Percentiles rank a stretch among this genome's conserved stretches.
Evolutionary conservation across 495 filamentous ascomycete genomes (phyloP).

Genomic region (Chaetomium fimeti): DNA sequence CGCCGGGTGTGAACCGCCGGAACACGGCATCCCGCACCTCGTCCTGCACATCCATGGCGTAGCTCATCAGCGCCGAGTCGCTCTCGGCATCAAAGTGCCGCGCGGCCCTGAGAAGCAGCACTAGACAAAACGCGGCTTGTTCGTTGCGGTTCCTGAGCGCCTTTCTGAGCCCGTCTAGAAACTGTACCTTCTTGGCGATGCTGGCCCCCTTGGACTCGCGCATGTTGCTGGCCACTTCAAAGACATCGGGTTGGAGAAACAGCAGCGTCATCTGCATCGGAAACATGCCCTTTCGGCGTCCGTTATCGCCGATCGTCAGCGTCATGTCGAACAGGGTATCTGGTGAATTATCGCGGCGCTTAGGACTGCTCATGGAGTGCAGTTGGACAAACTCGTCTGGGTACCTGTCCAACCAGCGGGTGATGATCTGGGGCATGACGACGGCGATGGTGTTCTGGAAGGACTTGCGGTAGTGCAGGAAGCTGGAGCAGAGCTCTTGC

Average conservation of each 20-base stretch:
- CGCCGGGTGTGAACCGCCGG: conserved; percentile 47
- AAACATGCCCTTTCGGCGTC: conserved; percentile 53
- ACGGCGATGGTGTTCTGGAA: conserved; percentile 62
- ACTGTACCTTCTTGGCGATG: conserved; percentile 61
- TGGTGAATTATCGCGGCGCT: conserved; percentile 58
- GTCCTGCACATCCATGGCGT: conserved; percentile 64
- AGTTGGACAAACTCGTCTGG: conserved; percentile 61
- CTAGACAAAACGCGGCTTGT: conserved; percentile 60
- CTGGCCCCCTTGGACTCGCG: conserved; percentile 56
- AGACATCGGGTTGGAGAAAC: conserved; percentile 62
- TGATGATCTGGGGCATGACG: conserved; percentile 57
- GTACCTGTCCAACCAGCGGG: conserved; percentile 61
- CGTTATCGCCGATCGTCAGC: conserved; percentile 54
- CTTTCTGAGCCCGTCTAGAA: conserved; percentile 60
- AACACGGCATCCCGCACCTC: conserved; percentile 64
- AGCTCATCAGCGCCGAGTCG: conserved; percentile 60
- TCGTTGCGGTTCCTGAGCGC: conserved; percentile 56
- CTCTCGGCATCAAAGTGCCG: conserved; percentile 59
- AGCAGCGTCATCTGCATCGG: conserved; percentile 61
- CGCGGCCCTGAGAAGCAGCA: conserved; percentile 57
- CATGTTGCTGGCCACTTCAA: conserved; percentile 61
- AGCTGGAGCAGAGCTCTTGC: conserved; percentile 61
- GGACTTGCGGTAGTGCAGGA: conserved; percentile 59
- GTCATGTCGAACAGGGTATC: conserved; percentile 66
- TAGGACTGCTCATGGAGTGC: conserved; percentile 50